Conservation (phyloP, 371 early-diverging fungal species). For the Entomophthora muscae region DNA sequence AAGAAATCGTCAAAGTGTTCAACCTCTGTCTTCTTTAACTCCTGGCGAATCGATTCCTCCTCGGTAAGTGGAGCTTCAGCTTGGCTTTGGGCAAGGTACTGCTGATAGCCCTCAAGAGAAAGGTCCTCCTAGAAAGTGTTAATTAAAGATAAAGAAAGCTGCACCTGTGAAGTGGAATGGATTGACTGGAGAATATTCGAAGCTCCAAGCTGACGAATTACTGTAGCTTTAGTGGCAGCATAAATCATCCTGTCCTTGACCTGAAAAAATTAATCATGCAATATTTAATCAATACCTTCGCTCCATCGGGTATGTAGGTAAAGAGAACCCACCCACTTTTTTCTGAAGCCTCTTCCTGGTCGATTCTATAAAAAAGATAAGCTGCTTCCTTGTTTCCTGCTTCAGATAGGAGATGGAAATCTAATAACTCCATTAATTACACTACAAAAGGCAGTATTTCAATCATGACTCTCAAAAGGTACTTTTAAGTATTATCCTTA, state of each 20-base stretch:
- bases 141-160: not conserved
- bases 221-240: not conserved
- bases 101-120: not conserved
- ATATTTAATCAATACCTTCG: not conserved
- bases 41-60: no score
- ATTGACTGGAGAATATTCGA: not conserved
- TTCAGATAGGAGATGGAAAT: not conserved
- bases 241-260: not conserved
- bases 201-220: not conserved
- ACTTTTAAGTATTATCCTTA: no score
- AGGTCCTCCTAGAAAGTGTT: not conserved
- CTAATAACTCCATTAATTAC: not conserved
- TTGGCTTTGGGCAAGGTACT: not conserved
- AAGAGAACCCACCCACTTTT: not conserved
- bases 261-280: not conserved
- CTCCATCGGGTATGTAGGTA: not conserved
- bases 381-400: not conserved
- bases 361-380: slow-evolving; percentile 1
- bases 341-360: not conserved
- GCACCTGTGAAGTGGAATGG: not conserved
- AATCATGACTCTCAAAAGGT: no score
- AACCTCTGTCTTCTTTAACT: no score
- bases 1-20: no score
- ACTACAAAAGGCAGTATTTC: no score
- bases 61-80: no score